Percentiles rank a stretch among this genome's conserved stretches.
Evolutionary conservation across 2,329 filamentous ascomycete genomes (phyloP).

Genomic region (Podosphaera fusca): DNA sequence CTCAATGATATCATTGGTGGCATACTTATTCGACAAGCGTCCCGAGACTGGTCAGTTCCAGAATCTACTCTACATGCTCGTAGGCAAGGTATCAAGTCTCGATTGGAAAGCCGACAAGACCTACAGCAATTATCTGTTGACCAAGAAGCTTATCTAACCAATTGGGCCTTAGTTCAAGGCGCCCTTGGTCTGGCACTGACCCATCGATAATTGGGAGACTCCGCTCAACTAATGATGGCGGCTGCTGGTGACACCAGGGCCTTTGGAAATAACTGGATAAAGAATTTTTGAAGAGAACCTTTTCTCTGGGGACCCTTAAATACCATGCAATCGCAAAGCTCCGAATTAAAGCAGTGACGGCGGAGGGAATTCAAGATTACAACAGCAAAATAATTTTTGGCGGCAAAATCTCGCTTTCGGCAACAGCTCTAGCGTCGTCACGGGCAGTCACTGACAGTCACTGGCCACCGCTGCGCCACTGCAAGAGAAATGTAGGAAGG

Average conservation of each 20-base stretch:
- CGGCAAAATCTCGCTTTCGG: too few relatives aligned
- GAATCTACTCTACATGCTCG: not conserved
- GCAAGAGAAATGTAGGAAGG: too few relatives aligned
- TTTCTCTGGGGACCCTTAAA: not conserved
- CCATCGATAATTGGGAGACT: constrained; percentile 1
- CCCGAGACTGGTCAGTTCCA: not conserved
- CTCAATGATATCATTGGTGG: not conserved
- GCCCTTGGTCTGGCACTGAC: constrained; percentile 1
- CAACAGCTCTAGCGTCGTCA: too few relatives aligned
- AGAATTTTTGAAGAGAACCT: not conserved
- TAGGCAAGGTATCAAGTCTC: not conserved
- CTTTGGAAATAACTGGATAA: constrained; percentile 1
- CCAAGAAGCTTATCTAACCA: not conserved
- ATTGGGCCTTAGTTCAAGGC: not conserved
- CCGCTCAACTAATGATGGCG: not conserved
- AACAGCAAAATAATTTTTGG: too few relatives aligned
- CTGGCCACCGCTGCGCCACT: too few relatives aligned
- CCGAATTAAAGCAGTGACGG: too few relatives aligned
- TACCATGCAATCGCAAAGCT: not conserved
- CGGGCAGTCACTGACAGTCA: too few relatives aligned
- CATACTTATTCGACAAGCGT: not conserved
- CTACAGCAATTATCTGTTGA: not conserved
- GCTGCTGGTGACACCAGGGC: not conserved
- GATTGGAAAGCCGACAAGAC: not conserved
- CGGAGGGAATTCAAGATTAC: too few relatives aligned